These are phyloP conservation scores for Aspergillus pseudoviridinutans DNA, from an alignment of 2,329 filamentous ascomycete genomes.

Conservation along the genomic window DNA sequence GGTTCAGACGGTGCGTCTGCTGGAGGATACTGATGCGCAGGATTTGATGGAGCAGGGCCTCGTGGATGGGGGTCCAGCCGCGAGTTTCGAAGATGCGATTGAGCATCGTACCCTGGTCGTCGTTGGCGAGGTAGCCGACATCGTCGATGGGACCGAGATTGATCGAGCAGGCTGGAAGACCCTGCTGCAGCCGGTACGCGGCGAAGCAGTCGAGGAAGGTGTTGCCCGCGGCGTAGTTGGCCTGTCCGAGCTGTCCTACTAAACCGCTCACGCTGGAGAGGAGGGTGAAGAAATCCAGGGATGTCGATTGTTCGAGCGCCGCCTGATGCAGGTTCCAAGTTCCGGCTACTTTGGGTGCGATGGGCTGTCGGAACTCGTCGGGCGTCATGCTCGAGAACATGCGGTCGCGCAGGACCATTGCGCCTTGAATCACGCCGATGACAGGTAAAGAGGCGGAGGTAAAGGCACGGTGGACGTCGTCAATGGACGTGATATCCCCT, in stretches of 20 bases:
- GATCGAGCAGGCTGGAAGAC: conserved; percentile 16
- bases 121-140: conserved; percentile 23
- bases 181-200: conserved; percentile 7
- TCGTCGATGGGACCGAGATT: conserved; percentile 28
- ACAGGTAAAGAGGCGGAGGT: conserved; percentile 1
- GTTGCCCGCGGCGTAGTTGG: conserved; percentile 24
- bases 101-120: background rate
- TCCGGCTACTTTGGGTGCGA: conserved; percentile 30
- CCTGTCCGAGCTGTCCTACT: conserved; percentile 19
- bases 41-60: background rate
- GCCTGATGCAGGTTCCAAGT: conserved; percentile 25
- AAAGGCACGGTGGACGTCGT: conserved; percentile 9
- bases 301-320: background rate
- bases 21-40: background rate
- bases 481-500: conserved; percentile 10
- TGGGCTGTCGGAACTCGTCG: conserved; percentile 26
- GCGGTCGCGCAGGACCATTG: conserved; percentile 13
- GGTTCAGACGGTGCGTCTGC: background rate
- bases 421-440: conserved; percentile 14
- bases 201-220: conserved; percentile 21
- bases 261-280: conserved; percentile 21
- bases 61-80: conserved; percentile 1
- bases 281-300: conserved; percentile 22
- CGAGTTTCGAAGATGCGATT: conserved; percentile 1
- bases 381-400: conserved; percentile 26